phyloP scores from a whole-genome alignment of 108 stramenopile species.

The Pinguiococcus pyrenoidosus region DNA sequence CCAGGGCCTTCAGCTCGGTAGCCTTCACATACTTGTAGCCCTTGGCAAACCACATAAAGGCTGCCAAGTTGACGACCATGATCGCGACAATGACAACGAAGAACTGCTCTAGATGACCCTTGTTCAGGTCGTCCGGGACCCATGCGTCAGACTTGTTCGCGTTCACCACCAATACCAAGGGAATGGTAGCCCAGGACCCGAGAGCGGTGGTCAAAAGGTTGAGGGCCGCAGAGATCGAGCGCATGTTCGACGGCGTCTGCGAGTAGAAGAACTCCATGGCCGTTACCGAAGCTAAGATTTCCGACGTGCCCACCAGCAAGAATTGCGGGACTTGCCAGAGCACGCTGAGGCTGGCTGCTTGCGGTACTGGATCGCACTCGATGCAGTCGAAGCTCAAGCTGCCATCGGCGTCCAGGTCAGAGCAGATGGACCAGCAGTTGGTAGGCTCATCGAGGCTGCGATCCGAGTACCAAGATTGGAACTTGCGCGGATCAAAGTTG shows the following conservation, averaged over 20 bases:
- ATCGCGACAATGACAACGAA: constrained; percentile 31
- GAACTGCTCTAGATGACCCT: constrained; percentile 28
- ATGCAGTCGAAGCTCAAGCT: constrained; percentile 12
- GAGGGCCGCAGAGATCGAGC: constrained; percentile 21
- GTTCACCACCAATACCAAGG: constrained; percentile 18
- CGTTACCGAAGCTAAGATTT: constrained; percentile 29
- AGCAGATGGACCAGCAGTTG: background rate
- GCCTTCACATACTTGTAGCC: background rate
- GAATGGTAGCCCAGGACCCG: constrained; percentile 29
- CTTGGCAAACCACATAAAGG: background rate
- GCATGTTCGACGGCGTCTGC: constrained; percentile 28
- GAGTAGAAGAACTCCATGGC: constrained; percentile 40
- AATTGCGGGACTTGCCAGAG: constrained; percentile 39
- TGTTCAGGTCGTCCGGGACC: constrained; percentile 34
- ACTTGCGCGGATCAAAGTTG: constrained; percentile 9
- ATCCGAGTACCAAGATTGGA: constrained; percentile 5
- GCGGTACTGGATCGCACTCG: constrained; percentile 16
- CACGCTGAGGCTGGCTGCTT: constrained; percentile 16
- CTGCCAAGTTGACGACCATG: constrained; percentile 1
- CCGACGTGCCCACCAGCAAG: constrained; percentile 25
- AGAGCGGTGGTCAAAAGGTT: constrained; percentile 32
- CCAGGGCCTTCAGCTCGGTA: too few relatives aligned
- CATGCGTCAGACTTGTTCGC: constrained; percentile 6
- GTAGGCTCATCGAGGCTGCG: background rate
- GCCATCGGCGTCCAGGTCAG: background rate